Percentiles rank a stretch among this genome's conserved stretches.
These are phyloP conservation scores for Phytopythium vexans DNA, from an alignment of 352 stramenopile species.

Conservation along the genomic window DNA sequence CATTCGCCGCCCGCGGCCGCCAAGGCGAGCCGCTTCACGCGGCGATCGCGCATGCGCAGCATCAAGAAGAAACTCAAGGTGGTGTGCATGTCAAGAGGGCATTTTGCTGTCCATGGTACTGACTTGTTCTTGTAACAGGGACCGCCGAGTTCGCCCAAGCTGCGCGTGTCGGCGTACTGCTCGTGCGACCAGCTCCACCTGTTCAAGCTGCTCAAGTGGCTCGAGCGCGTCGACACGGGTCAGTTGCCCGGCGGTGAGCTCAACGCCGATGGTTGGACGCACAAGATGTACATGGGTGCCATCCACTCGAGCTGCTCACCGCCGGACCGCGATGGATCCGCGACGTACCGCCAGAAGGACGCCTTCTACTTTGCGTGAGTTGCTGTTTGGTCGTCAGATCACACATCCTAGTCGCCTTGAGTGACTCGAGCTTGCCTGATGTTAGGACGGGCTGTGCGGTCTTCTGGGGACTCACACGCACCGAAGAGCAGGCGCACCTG, in stretches of 20 bases:
- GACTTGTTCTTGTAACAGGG: too few species aligned
- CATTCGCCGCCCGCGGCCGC: background rate
- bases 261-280: slow-evolving; percentile 70
- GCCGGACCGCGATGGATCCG: slow-evolving; percentile 33
- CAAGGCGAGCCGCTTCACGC: slow-evolving; percentile 60
- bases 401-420: too few species aligned
- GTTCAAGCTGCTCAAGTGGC: slow-evolving; percentile 88
- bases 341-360: slow-evolving; percentile 73
- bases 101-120: too few species aligned
- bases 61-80: slow-evolving; percentile 77
- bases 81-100: too few species aligned
- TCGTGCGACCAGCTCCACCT: slow-evolving; percentile 80
- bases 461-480: slow-evolving; percentile 86
- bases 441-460: slow-evolving; percentile 88
- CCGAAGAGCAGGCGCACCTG: slow-evolving; percentile 78
- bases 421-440: too few species aligned
- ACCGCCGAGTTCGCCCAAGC: slow-evolving; percentile 65
- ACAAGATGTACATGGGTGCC: slow-evolving; percentile 88
- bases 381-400: background rate
- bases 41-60: slow-evolving; percentile 76
- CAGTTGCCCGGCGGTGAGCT: slow-evolving; percentile 75
- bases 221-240: slow-evolving; percentile 73
- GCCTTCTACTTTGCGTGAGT: slow-evolving; percentile 84
- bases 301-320: slow-evolving; percentile 75
- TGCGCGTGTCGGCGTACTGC: slow-evolving; percentile 83